Evolutionary conservation across 2,329 filamentous ascomycete genomes (phyloP), one percentile per base, ranked within the genome.

Genomic region (Fusarium albosuccineum): DNA sequence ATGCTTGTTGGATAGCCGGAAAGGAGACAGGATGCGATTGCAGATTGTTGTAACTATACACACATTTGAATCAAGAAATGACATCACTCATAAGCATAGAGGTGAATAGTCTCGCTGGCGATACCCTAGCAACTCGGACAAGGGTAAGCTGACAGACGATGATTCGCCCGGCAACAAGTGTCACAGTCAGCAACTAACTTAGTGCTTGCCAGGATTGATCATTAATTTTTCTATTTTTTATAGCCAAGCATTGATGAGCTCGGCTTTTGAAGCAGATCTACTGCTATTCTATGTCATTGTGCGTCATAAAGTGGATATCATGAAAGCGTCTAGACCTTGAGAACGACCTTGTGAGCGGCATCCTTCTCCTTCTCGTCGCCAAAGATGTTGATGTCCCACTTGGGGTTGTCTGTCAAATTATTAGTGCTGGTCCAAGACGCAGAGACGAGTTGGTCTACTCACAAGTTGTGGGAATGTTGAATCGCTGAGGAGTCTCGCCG

Each of bases 321-420:
- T 62, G 67, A 67, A 67, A 65, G 27, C 45, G 6, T 50, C 40
- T 67, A 69, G 37, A 69, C 39, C 66, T 78, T 78, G 52, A 75
- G 61, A 54, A 84, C 75, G 39, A 86, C 81, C 77, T 85, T 79
- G 76, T 86, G 79, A 30, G 73, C 74, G 59, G 85, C 83, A 8
- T 70, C 58, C 77, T 83, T 80, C 80, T 89, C 86, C 69, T 81
- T 81, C 46, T 82, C 80, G 62, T 87, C 85, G 60, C 77, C 76
- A 67, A 86, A 89, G 73, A 88, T 80, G 76, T 89, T 79, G 64
- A 89, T 82, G 64, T 85, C 78, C 87, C 87, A 89, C 65, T 81
- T 80, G 39, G 84, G 84, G 64, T 79, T 79, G 75, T 87, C 81
- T 83, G 55, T 3, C 44, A 27, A 56, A 1, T 17, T 17, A 54